These are phyloP conservation scores for Arachnomyces sp. DNA, from an alignment of 2,329 filamentous ascomycete genomes.

Conservation along the genomic window DNA sequence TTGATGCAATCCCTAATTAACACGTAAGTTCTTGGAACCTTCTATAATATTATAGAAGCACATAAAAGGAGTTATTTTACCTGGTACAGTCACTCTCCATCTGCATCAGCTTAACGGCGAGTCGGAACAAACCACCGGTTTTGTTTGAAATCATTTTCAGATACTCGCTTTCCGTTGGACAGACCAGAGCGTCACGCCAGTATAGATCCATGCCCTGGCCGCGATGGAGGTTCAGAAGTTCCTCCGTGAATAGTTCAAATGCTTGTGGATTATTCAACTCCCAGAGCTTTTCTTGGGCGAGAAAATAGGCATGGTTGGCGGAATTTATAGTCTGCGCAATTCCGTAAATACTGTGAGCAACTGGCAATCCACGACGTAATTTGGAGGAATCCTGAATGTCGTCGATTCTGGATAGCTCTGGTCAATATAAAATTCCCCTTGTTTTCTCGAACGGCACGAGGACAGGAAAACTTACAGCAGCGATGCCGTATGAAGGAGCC, in stretches of 20 bases:
- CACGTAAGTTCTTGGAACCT: too few species aligned
- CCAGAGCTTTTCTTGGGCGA: slow-evolving; percentile 26
- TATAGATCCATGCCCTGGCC: slow-evolving; percentile 37
- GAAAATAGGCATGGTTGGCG: slow-evolving; percentile 38
- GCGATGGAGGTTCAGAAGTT: slow-evolving; percentile 30
- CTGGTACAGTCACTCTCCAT: slow-evolving; percentile 17
- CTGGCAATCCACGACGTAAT: slow-evolving; percentile 36
- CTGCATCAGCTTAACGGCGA: slow-evolving; percentile 31
- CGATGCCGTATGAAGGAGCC: slow-evolving; percentile 34
- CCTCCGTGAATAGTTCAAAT: slow-evolving; percentile 28
- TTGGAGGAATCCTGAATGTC: slow-evolving; percentile 39
- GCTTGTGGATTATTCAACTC: slow-evolving; percentile 24
- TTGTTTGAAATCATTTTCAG: slow-evolving; percentile 36
- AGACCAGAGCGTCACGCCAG: slow-evolving; percentile 29
- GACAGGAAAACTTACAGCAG: slow-evolving; percentile 19
- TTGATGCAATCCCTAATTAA: slow-evolving; percentile 36
- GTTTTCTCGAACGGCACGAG: neutral
- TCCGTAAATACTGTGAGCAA: slow-evolving; percentile 38
- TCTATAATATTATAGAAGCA: slow-evolving; percentile 7
- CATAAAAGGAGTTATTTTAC: too few species aligned
- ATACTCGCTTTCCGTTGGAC: slow-evolving; percentile 33
- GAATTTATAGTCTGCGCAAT: slow-evolving; percentile 39
- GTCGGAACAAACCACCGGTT: slow-evolving; percentile 34
- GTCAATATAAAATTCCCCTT: too few species aligned
- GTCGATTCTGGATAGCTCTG: slow-evolving; percentile 30